Base-by-base conservation (phyloP, 352 stramenopile genomes). In the Globisporangium cystogenes region DNA sequence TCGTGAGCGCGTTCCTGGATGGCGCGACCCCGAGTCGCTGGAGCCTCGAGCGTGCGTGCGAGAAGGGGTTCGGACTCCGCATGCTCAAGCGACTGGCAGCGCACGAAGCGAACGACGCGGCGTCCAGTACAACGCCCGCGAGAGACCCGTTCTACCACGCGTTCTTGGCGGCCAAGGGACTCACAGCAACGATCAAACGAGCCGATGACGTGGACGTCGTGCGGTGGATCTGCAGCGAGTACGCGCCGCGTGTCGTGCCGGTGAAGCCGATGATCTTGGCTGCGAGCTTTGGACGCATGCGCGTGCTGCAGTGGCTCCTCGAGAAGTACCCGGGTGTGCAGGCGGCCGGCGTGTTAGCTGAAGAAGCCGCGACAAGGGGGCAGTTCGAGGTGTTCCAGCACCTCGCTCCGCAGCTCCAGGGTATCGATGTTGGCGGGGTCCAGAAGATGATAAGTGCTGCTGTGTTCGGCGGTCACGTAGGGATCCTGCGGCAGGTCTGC, bases 111-210 rank as follows among this genome's bases (percentile, higher is more conserved):
- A 5, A 10, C 37, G n/a, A 3, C 0, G 18, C 23, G 16, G 37
- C 18, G 10, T 23, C 37, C 12, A 16, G 37, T 21, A 6, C n/a
- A n/a, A 20, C 1, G 18, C 37, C 37, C 12, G 4, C 15, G 18
- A 43, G 21, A 65, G 77, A 24, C 37, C 37, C 37, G 37, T 23
- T 43, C 37, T 23, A 43, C 37, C 37, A 16, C 16, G 37, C 37
- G 37, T 43, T 23, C 20, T 16, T 43, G 15, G 37, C 37, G 16
- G 21, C 37, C 15, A 43, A 43, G 20, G 16, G 15, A 16, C 4
- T 43, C 0, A n/a, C 23, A 12, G 37, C 37, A n/a, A 7, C 16
- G 4, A n/a, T 11, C 15, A 21, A 23, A 1, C 1, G 10, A 23
- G 37, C 15, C n/a, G 37, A 43, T n/a, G 37, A 43, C 15, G 37